A percentile compares a stretch with the other conserved stretches of the same genome.
Conservation (phyloP, 768 basidiomycete species). For the Ramaria rubella region DNA sequence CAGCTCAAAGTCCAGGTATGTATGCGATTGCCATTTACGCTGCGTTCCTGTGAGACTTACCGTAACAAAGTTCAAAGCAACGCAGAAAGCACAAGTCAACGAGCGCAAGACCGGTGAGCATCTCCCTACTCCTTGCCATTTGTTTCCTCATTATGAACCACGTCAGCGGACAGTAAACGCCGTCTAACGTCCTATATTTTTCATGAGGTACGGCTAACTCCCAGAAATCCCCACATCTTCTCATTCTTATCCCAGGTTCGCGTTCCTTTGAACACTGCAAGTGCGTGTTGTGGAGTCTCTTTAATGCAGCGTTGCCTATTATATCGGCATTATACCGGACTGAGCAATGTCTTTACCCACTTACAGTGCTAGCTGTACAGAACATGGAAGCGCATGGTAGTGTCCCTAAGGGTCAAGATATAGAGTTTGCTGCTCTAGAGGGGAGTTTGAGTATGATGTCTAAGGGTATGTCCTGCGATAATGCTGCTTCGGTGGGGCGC, state of each 20-base stretch:
- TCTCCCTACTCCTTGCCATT: background rate
- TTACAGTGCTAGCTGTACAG: constrained; percentile 71
- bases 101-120: constrained; percentile 45
- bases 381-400: constrained; percentile 80
- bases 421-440: constrained; percentile 82
- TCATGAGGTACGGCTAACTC: constrained; percentile 33
- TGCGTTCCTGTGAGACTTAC: background rate
- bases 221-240: background rate
- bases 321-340: no score
- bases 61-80: constrained; percentile 35
- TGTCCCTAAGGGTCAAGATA: constrained; percentile 67
- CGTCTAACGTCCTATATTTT: constrained; percentile 66
- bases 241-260: constrained; percentile 41
- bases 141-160: background rate
- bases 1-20: constrained; percentile 43
- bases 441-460: constrained; percentile 86
- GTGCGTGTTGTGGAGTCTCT: constrained; percentile 22
- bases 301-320: background rate
- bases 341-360: no score
- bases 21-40: background rate
- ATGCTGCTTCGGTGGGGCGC: no score
- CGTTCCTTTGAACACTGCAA: constrained; percentile 73
- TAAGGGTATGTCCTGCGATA: constrained; percentile 53
- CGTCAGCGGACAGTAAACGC: constrained; percentile 65
- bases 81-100: constrained; percentile 54